phyloP scores from a whole-genome alignment of 768 basidiomycete species.

The Mycena polygramma region DNA sequence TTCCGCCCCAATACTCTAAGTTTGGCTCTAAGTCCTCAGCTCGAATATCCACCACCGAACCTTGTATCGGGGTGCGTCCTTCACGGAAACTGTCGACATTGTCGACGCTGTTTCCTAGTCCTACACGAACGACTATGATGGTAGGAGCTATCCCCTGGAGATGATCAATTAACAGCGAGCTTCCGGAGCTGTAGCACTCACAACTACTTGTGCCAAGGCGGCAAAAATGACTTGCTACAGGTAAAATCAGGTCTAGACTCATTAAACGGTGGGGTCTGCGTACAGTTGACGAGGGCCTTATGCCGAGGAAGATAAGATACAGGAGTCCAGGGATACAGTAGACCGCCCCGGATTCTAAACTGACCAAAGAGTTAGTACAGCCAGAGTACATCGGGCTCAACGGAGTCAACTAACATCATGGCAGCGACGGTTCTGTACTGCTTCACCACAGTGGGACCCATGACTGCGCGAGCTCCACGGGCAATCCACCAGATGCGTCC shows the following conservation, averaged over 20 bases:
- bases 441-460: slow-evolving; percentile 39
- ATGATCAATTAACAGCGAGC: background rate
- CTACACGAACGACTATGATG: slow-evolving; percentile 33
- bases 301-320: slow-evolving; percentile 18
- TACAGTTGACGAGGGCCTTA: slow-evolving; percentile 15
- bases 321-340: slow-evolving; percentile 25
- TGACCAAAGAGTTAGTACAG: background rate
- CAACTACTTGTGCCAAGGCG: slow-evolving; percentile 30
- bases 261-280: background rate
- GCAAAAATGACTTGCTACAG: slow-evolving; percentile 28
- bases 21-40: background rate
- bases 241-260: background rate
- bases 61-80: background rate
- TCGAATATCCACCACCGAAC: slow-evolving; percentile 12
- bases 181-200: background rate
- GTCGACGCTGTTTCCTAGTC: slow-evolving; percentile 28
- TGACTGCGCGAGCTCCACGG: slow-evolving; percentile 40
- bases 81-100: slow-evolving; percentile 27
- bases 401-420: slow-evolving; percentile 42
- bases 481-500: slow-evolving; percentile 49
- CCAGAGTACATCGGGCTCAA: background rate
- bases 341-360: slow-evolving; percentile 35
- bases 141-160: slow-evolving; percentile 35
- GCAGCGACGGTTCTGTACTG: slow-evolving; percentile 44
- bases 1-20: slow-evolving; percentile 5